phyloP scores from a whole-genome alignment of 495 filamentous ascomycete genomes.

The Pyrenopolyporus hunteri region DNA sequence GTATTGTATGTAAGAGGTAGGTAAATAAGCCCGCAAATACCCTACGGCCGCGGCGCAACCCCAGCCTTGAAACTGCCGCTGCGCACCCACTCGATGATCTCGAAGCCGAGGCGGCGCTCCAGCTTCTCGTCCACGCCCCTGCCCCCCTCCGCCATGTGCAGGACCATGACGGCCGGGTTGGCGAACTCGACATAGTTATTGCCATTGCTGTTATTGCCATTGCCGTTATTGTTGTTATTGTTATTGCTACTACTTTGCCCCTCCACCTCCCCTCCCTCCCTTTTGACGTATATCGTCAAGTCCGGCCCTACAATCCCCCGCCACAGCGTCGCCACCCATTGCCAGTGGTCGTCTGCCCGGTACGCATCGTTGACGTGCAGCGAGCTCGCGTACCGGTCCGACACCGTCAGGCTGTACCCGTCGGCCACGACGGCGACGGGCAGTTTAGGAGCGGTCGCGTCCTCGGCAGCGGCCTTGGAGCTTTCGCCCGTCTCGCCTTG shows the following conservation, averaged over 20 bases:
- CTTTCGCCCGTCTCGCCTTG: background rate
- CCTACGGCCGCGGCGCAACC: constrained; percentile 4
- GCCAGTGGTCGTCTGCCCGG: constrained; percentile 89
- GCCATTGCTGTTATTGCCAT: background rate
- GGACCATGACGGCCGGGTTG: constrained; percentile 47
- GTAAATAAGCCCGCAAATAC: background rate
- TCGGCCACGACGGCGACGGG: constrained; percentile 75
- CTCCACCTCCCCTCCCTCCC: constrained; percentile 27
- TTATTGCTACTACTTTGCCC: constrained; percentile 2
- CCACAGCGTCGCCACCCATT: constrained; percentile 97
- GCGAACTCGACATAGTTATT: constrained; percentile 62
- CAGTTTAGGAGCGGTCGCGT: constrained; percentile 19
- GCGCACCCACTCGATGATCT: constrained; percentile 81
- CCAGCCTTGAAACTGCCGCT: constrained; percentile 43
- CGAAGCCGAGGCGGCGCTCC: constrained; percentile 76
- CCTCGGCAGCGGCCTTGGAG: background rate
- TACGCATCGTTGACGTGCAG: constrained; percentile 81
- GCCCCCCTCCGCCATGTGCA: constrained; percentile 43
- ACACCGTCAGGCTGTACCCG: constrained; percentile 76
- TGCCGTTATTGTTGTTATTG: too few relatives aligned
- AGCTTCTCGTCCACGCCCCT: constrained; percentile 67
- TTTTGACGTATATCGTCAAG: constrained; percentile 74
- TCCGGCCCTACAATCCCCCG: constrained; percentile 85
- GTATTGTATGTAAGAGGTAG: too few relatives aligned
- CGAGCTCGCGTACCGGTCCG: constrained; percentile 72